A percentile compares a stretch with the other conserved stretches of the same genome.
These are phyloP conservation scores for Hypoxylon rickii DNA, from an alignment of 495 filamentous ascomycete genomes.

Conservation along the genomic window DNA sequence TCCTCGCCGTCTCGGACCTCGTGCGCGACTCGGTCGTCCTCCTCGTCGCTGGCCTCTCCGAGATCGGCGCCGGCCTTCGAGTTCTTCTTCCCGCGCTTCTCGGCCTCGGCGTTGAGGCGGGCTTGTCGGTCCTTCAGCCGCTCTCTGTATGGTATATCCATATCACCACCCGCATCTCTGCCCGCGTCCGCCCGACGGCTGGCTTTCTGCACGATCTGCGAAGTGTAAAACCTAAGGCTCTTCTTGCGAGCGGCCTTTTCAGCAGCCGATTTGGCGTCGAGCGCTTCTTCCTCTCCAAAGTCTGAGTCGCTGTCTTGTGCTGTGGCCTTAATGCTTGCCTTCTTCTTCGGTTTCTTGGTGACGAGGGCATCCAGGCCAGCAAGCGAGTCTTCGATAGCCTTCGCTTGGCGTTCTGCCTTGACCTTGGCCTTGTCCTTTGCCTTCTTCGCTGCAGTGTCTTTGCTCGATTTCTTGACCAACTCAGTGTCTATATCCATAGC, in stretches of 20 bases:
- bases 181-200: conserved; percentile 83
- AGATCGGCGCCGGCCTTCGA: conserved; percentile 63
- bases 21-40: conserved; percentile 57
- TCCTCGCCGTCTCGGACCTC: conserved; percentile 65
- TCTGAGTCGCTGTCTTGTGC: conserved; percentile 61
- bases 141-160: conserved; percentile 88
- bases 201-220: conserved; percentile 89
- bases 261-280: conserved; percentile 60
- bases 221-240: conserved; percentile 92
- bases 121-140: conserved; percentile 81
- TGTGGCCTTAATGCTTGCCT: conserved; percentile 37
- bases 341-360: conserved; percentile 49
- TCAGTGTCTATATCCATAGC: conserved; percentile 23
- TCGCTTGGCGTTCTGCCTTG: conserved; percentile 26
- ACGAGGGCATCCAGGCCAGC: conserved; percentile 53
- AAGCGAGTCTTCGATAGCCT: conserved; percentile 52
- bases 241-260: conserved; percentile 88
- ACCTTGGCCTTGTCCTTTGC: conserved; percentile 41
- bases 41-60: conserved; percentile 63
- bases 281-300: conserved; percentile 63
- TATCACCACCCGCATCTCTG: conserved; percentile 84
- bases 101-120: conserved; percentile 83
- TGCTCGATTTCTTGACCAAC: conserved; percentile 37
- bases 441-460: conserved; percentile 38
- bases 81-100: conserved; percentile 73